Conservation (phyloP, 805 yeast genomes). For the Teunomyces aglyptinius region DNA sequence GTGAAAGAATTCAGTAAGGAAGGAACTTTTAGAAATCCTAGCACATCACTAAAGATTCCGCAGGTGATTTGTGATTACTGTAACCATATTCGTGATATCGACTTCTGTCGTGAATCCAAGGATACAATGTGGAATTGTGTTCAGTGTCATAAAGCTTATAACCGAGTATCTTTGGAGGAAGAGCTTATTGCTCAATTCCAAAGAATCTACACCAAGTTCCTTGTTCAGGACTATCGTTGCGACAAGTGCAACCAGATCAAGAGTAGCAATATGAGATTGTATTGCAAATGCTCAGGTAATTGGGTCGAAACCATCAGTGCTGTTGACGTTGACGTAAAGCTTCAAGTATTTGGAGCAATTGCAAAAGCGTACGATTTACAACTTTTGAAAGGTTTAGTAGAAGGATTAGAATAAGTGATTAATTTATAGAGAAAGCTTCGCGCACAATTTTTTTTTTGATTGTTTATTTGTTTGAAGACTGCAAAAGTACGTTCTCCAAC, state of each 20-base stretch:
- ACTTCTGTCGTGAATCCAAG: conserved; percentile 71
- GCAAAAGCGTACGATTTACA: conserved; percentile 60
- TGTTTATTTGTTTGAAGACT: neutral
- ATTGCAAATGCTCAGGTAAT: conserved; percentile 85
- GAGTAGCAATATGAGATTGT: conserved; percentile 64
- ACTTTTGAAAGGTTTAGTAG: conserved; percentile 44
- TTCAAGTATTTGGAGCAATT: conserved; percentile 55
- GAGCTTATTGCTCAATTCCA: conserved; percentile 64
- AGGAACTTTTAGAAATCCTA: conserved; percentile 72
- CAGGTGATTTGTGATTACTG: conserved; percentile 80
- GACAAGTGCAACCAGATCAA: conserved; percentile 68
- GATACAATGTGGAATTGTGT: conserved; percentile 57
- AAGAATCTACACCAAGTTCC: conserved; percentile 55
- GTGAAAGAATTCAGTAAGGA: conserved; percentile 80
- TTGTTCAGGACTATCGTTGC: conserved; percentile 81
- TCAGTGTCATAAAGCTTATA: conserved; percentile 62
- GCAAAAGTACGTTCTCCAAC: neutral
- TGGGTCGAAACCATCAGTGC: conserved; percentile 63
- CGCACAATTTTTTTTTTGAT: neutral
- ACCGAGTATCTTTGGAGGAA: conserved; percentile 75
- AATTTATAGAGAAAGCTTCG: too few relatives aligned
- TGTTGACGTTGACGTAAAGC: conserved; percentile 42
- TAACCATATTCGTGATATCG: conserved; percentile 69
- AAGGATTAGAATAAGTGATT: conserved; percentile 13
- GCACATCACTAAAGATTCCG: conserved; percentile 62